A percentile compares a stretch with the other conserved stretches of the same genome.
phyloP scores from a whole-genome alignment of 352 stramenopile species.

The Pythium folliculosum region DNA sequence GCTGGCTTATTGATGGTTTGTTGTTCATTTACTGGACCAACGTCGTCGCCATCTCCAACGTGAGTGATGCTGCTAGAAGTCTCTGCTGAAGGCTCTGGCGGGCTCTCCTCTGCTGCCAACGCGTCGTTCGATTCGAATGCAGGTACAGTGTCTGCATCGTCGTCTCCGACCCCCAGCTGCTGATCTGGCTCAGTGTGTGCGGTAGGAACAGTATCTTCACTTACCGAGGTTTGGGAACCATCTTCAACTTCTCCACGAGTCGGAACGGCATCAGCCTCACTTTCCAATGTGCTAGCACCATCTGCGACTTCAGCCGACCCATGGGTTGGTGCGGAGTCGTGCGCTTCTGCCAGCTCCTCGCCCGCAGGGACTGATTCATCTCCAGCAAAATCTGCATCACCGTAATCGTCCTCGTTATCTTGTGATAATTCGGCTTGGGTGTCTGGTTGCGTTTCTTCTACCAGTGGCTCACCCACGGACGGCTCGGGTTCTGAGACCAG shows the following conservation, averaged over 20 bases:
- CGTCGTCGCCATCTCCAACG: background rate
- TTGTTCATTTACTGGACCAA: too few species aligned
- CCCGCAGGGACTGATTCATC: background rate
- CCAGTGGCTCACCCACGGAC: background rate
- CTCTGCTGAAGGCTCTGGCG: too few species aligned
- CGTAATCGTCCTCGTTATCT: constrained; percentile 4
- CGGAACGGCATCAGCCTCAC: background rate
- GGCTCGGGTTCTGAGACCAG: background rate
- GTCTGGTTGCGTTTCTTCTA: background rate
- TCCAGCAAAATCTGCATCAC: constrained; percentile 6
- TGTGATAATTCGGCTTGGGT: background rate
- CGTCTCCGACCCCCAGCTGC: too few species aligned
- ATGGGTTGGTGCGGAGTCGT: background rate
- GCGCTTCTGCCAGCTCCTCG: background rate
- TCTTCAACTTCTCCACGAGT: background rate
- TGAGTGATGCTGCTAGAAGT: too few species aligned
- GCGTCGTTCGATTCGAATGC: background rate
- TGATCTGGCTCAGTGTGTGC: background rate
- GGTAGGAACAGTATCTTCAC: background rate
- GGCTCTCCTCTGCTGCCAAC: background rate
- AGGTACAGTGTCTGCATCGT: background rate
- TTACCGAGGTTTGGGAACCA: background rate
- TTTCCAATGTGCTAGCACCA: background rate
- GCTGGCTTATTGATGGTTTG: too few species aligned
- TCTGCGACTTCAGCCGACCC: background rate